phyloP scores from a whole-genome alignment of 1,284 basidiomycete genomes.

The Fomes fomentarius region DNA sequence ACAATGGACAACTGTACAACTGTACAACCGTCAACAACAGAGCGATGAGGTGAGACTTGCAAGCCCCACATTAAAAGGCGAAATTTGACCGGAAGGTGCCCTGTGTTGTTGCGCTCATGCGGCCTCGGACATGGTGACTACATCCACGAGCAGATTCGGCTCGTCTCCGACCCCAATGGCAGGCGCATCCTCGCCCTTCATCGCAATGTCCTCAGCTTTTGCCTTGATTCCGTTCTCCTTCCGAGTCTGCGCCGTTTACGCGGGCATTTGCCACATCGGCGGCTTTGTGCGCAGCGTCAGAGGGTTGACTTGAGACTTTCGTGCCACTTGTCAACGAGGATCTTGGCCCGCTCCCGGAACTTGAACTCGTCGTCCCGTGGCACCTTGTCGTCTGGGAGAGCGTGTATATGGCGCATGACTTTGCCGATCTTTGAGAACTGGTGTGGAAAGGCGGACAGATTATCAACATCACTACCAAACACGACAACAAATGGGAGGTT shows the following conservation, averaged over 20 bases:
- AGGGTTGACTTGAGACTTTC: conserved; percentile 54
- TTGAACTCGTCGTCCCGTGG: conserved; percentile 87
- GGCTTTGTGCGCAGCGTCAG: conserved; percentile 31
- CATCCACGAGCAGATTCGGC: conserved; percentile 43
- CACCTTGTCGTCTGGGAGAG: conserved; percentile 65
- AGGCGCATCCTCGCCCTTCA: conserved; percentile 28
- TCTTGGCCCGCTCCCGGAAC: conserved; percentile 81
- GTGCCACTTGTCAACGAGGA: conserved; percentile 78
- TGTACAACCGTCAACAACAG: conserved; percentile 22
- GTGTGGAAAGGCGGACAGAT: conserved; percentile 2
- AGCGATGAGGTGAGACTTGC: background rate
- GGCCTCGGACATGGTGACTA: conserved; percentile 51
- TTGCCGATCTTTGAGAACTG: conserved; percentile 97
- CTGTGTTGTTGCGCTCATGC: conserved; percentile 15
- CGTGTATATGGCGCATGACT: conserved; percentile 94
- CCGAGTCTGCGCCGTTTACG: conserved; percentile 24
- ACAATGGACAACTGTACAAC: conserved; percentile 22
- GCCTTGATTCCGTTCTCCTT: too few relatives aligned
- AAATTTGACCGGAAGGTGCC: background rate
- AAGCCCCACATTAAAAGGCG: background rate
- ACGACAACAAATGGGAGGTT: conserved; percentile 20
- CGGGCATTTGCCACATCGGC: conserved; percentile 28
- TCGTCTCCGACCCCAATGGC: conserved; percentile 35
- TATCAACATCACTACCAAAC: conserved; percentile 25
- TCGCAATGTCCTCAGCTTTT: conserved; percentile 29